phyloP scores from a whole-genome alignment of 1,139 yeast genomes.

The Candida mesenterica region DNA sequence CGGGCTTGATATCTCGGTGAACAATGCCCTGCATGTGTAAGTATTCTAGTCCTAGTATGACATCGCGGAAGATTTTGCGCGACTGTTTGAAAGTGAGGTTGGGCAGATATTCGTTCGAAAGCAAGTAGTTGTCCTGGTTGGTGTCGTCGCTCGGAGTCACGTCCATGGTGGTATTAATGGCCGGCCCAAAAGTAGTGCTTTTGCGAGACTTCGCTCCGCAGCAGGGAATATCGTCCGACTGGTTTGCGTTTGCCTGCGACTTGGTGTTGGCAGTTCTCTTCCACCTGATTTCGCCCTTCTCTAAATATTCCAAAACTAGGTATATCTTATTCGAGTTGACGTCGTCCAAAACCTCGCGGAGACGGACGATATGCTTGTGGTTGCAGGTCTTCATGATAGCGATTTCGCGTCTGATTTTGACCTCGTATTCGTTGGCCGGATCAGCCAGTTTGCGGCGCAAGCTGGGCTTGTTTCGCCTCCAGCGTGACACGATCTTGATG shows the following conservation, averaged over 20 bases:
- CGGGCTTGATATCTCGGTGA: slow-evolving; percentile 97
- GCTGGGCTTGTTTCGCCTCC: slow-evolving; percentile 51
- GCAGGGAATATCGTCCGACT: slow-evolving; percentile 35
- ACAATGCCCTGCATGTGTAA: slow-evolving; percentile 91
- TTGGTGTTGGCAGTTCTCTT: slow-evolving; percentile 33
- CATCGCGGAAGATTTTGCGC: slow-evolving; percentile 77
- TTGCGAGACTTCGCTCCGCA: slow-evolving; percentile 22
- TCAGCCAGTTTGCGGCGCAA: slow-evolving; percentile 33
- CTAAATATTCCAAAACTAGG: slow-evolving; percentile 85
- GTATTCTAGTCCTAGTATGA: slow-evolving; percentile 86
- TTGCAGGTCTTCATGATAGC: slow-evolving; percentile 94
- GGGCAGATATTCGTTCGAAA: slow-evolving; percentile 51
- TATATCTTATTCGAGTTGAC: slow-evolving; percentile 79
- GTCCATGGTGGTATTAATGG: slow-evolving; percentile 4
- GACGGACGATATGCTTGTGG: slow-evolving; percentile 86
- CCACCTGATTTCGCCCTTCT: slow-evolving; percentile 94
- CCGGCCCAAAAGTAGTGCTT: background rate
- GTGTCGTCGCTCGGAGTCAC: slow-evolving; percentile 3
- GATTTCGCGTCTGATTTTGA: slow-evolving; percentile 83
- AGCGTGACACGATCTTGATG: slow-evolving; percentile 85
- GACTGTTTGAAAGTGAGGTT: slow-evolving; percentile 64
- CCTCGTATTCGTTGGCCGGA: slow-evolving; percentile 44
- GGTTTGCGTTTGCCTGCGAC: background rate
- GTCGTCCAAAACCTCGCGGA: slow-evolving; percentile 91
- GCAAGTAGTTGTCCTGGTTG: slow-evolving; percentile 32